Base-by-base conservation (phyloP, 2,329 filamentous ascomycete species). In the Clonostachys byssicola region DNA sequence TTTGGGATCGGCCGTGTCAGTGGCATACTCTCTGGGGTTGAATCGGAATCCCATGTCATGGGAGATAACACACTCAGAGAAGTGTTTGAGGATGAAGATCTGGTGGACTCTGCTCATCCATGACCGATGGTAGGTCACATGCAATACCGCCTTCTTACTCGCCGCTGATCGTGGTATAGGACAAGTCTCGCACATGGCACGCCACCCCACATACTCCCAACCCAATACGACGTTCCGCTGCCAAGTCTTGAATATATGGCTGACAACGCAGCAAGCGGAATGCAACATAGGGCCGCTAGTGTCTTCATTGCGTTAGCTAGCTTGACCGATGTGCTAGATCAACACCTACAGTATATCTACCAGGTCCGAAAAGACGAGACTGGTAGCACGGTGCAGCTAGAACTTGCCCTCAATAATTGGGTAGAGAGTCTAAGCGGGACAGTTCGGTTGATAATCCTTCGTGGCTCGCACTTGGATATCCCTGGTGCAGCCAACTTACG, bases 31-130 rank as follows among this genome's bases (percentile, higher is more conserved):
- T 0, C 60, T 82, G 0, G 79, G 78, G 1, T 56, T 82, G 5
- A 80, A 83, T 51, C 70, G 75, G 12, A 69, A 79, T 42, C 74
- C 78, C 0, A 60, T 67, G 2, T 61, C 60, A 5, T 83, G 79
- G 79, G 71, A 74, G 45, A 74, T 81, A n/a, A 64, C 74, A 0
- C 54, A 64, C 4, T 55, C 66, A 0, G 77, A 81, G 51, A 81
- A 81, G 55, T 59, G 65, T 12, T 52, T 79, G 6, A 60, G 78
- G 20, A 74, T 79, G 52, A 67, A 72, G 45, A 72, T 80, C 2
- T 82, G 79, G 79, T 81, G 78, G 78, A 66, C 70, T 9, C 57
- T 82, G 1, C 52, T 78, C 13, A 64, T 82, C 10, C 71, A 80
- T 44, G 78, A 83, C 54, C 67, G 72, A 45, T 82, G 79, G 78